phyloP scores from a whole-genome alignment of 345 rosid genomes.

The Aurinia saxatilis region DNA sequence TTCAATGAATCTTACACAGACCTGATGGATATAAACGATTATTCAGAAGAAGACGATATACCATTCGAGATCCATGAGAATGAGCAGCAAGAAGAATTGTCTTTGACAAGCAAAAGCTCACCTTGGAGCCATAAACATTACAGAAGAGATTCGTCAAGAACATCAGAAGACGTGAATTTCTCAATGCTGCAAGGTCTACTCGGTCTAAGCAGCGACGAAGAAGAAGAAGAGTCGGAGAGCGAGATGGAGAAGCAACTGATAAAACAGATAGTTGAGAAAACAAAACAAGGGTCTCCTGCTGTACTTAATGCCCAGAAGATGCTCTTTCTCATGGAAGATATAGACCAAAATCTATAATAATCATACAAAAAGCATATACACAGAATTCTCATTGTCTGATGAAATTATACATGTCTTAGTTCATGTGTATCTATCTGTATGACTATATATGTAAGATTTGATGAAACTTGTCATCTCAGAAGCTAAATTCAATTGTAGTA shows the following conservation, averaged over 20 bases:
- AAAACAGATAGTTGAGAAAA: constrained; percentile 69
- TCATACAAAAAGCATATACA: background rate
- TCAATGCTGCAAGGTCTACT: constrained; percentile 22
- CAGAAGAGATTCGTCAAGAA: constrained; percentile 4
- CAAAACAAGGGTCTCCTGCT: constrained; percentile 63
- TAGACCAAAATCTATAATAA: background rate
- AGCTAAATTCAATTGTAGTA: background rate
- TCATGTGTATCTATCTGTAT: background rate
- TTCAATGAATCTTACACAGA: constrained; percentile 62
- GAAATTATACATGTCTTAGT: background rate
- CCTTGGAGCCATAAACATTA: constrained; percentile 6
- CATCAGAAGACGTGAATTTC: constrained; percentile 15
- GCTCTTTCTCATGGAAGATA: constrained; percentile 40
- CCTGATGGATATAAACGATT: constrained; percentile 44
- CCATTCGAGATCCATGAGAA: constrained; percentile 20
- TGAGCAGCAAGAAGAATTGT: constrained; percentile 12
- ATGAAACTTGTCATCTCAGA: background rate
- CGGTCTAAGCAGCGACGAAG: constrained; percentile 25
- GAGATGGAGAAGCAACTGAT: constrained; percentile 66
- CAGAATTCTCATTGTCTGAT: background rate
- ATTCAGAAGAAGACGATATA: constrained; percentile 37
- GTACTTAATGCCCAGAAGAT: constrained; percentile 55
- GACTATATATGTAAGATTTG: background rate
- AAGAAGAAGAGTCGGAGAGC: constrained; percentile 40
- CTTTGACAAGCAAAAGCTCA: constrained; percentile 24